Conservation (phyloP, 495 filamentous ascomycete species). For the Hypomontagnella monticulosa region DNA sequence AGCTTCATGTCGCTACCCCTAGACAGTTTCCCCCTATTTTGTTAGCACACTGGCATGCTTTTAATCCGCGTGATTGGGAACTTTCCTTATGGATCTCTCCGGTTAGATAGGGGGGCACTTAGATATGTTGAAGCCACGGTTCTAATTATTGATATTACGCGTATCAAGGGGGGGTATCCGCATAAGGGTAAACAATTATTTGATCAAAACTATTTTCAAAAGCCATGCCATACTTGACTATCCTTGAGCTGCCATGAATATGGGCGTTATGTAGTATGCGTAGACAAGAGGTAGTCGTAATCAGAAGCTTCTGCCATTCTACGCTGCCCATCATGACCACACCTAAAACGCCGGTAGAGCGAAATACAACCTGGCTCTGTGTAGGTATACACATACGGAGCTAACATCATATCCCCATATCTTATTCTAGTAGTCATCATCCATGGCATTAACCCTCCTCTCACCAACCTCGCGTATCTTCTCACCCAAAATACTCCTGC, state of each 20-base stretch:
- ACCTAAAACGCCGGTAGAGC: constrained; percentile 10
- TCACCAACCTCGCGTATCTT: constrained; percentile 87
- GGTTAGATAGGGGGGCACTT: no score
- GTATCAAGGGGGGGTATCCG: no score
- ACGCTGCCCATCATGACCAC: not conserved
- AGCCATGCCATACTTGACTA: not conserved
- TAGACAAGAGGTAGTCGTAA: constrained; percentile 11
- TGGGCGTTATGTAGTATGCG: constrained; percentile 14
- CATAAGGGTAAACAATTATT: no score
- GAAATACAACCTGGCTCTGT: not conserved
- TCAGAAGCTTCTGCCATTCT: constrained; percentile 5
- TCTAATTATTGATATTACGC: no score
- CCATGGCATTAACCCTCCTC: constrained; percentile 66
- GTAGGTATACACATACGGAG: no score
- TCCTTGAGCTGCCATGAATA: not conserved
- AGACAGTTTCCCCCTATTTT: not conserved
- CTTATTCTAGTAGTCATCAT: constrained; percentile 49
- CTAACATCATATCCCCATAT: not conserved
- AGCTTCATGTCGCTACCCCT: not conserved
- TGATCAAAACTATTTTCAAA: no score
- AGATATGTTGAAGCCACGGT: no score
- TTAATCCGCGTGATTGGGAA: no score
- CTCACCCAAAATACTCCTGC: constrained; percentile 76
- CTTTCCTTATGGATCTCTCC: no score
- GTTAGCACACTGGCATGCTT: no score